Evolutionary conservation across 495 filamentous ascomycete genomes (phyloP).

Genomic region (Lichenothelia convexa): DNA sequence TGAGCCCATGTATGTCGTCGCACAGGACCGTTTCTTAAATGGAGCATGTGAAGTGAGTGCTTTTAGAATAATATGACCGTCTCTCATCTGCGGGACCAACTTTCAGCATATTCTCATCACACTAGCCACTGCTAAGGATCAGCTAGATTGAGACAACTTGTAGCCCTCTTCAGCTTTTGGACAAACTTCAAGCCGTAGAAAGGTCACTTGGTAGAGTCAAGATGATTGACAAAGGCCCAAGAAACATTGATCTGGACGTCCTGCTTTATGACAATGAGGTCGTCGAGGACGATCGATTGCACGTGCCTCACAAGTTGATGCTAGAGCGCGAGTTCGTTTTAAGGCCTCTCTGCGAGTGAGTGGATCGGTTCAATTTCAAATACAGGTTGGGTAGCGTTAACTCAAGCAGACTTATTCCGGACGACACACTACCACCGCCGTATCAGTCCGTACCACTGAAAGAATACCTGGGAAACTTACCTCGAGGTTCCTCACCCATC

Average conservation of each 20-base stretch:
- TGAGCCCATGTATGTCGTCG: constrained; percentile 83
- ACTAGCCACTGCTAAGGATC: no score
- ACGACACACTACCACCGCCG: constrained; percentile 5
- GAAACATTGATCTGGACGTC: constrained; percentile 88
- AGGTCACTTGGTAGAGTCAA: constrained; percentile 59
- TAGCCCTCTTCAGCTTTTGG: constrained; percentile 53
- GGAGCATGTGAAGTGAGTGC: constrained; percentile 73
- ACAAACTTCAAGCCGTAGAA: constrained; percentile 69
- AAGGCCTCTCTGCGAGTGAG: constrained; percentile 70
- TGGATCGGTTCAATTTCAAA: neutral
- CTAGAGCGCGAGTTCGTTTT: constrained; percentile 87
- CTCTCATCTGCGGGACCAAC: neutral
- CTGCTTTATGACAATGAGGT: constrained; percentile 61
- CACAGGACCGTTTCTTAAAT: constrained; percentile 80
- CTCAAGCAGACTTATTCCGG: constrained; percentile 14
- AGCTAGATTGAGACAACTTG: constrained; percentile 64
- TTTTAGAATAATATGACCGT: neutral
- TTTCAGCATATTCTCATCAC: neutral
- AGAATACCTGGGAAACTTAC: constrained; percentile 47
- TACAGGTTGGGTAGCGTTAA: neutral
- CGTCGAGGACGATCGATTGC: constrained; percentile 50
- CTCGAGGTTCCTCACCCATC: constrained; percentile 30
- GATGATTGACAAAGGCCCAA: constrained; percentile 77
- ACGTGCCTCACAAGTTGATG: constrained; percentile 72
- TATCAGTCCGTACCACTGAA: constrained; percentile 10